Conservation (phyloP, 768 basidiomycete species). For the Infundibulicybe gibba region DNA sequence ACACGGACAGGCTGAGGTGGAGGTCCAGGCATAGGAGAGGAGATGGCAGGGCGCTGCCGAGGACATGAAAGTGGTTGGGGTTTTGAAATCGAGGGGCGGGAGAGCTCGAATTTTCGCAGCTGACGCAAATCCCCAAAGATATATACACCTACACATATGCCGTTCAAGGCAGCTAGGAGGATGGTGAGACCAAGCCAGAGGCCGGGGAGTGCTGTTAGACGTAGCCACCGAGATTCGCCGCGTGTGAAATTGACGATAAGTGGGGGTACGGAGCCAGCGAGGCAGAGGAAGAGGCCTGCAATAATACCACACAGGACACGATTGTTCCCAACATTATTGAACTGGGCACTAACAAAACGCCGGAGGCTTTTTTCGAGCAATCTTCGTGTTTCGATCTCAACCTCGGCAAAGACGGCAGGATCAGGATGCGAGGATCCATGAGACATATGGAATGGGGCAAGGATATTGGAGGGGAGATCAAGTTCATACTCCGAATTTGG, state of each 20-base stretch:
- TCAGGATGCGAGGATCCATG: conserved; percentile 54
- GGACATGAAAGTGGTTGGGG: conserved; percentile 31
- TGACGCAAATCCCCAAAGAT: conserved; percentile 67
- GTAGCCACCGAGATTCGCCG: conserved; percentile 49
- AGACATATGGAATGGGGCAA: conserved; percentile 53
- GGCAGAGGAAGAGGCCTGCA: conserved; percentile 49
- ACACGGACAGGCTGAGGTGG: conserved; percentile 15
- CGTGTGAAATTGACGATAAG: conserved; percentile 42
- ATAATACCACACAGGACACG: conserved; percentile 68
- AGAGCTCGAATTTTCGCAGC: conserved; percentile 74
- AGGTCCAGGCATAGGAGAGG: conserved; percentile 14
- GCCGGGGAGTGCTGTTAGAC: conserved; percentile 60
- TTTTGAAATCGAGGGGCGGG: conserved; percentile 60
- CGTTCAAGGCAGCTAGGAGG: conserved; percentile 60
- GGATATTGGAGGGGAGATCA: conserved; percentile 60
- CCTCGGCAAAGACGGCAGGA: conserved; percentile 57
- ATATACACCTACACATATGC: conserved; percentile 77
- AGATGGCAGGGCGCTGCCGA: conserved; percentile 13
- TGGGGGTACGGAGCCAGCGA: conserved; percentile 47
- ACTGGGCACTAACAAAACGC: conserved; percentile 66
- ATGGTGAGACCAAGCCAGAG: conserved; percentile 68
- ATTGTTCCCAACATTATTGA: conserved; percentile 68
- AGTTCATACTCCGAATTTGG: conserved; percentile 71
- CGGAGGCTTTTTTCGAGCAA: conserved; percentile 63
- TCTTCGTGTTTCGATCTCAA: conserved; percentile 51